Conservation (phyloP, 805 yeast species). For the Myxozyma neglecta region DNA sequence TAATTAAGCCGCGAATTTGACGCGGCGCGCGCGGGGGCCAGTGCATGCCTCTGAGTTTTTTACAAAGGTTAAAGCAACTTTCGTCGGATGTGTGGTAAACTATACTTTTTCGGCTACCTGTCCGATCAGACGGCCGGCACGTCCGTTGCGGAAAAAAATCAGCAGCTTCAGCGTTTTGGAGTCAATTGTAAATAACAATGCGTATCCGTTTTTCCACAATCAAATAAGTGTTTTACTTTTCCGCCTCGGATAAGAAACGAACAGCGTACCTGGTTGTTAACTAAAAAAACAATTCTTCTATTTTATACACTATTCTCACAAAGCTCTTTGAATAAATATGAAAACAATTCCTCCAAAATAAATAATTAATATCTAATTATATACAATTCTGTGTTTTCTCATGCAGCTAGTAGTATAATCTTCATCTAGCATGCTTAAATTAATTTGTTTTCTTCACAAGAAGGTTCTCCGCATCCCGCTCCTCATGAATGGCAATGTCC, state of each 20-base stretch:
- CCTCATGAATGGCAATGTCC: slow-evolving; percentile 64
- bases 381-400: background rate
- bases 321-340: background rate
- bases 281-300: background rate
- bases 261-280: too few relatives aligned
- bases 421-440: background rate
- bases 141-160: background rate
- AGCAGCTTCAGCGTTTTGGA: too few relatives aligned
- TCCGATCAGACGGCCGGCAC: background rate
- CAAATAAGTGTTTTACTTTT: too few relatives aligned
- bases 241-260: too few relatives aligned
- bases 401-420: background rate
- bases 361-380: background rate
- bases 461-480: slow-evolving; percentile 19
- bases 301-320: background rate
- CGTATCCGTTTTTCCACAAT: too few relatives aligned
- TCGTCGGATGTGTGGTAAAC: background rate
- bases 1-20: too few relatives aligned
- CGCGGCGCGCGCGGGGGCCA: too few relatives aligned
- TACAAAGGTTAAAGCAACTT: background rate
- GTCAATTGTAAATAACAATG: too few relatives aligned
- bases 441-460: slow-evolving; percentile 20
- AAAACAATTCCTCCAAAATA: background rate
- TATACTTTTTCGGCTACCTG: background rate
- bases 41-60: too few relatives aligned